Evolutionary conservation across 495 filamentous ascomycete genomes (phyloP).

Genomic region (Aspergillus cavernicola): DNA sequence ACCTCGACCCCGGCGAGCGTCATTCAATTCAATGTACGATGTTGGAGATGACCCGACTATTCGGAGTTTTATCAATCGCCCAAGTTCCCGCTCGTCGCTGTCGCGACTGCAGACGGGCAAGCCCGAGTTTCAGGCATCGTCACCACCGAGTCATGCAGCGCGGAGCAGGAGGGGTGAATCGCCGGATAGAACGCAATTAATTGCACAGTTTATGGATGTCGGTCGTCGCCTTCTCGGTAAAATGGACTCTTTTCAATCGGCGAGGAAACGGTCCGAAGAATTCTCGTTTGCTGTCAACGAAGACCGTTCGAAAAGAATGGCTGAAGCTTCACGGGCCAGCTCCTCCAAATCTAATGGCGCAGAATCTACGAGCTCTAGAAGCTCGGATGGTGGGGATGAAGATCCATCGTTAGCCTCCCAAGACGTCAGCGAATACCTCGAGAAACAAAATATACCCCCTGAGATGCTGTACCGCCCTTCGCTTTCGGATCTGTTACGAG

Average conservation of each 20-base stretch:
- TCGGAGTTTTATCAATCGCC: slow-evolving; percentile 34
- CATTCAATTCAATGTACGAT: slow-evolving; percentile 55
- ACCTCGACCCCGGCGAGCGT: slow-evolving; percentile 48
- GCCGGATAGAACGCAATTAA: slow-evolving; percentile 43
- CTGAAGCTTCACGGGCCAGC: slow-evolving; percentile 17
- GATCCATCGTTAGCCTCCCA: slow-evolving; percentile 18
- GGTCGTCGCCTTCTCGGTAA: slow-evolving; percentile 39
- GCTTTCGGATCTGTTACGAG: slow-evolving; percentile 52
- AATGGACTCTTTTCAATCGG: slow-evolving; percentile 26
- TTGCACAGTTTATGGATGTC: slow-evolving; percentile 44
- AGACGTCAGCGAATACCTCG: slow-evolving; percentile 26
- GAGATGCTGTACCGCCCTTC: slow-evolving; percentile 51
- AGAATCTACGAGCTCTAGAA: slow-evolving; percentile 19
- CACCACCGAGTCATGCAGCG: slow-evolving; percentile 27
- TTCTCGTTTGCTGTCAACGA: slow-evolving; percentile 33
- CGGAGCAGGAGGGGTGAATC: slow-evolving; percentile 18
- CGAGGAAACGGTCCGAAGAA: slow-evolving; percentile 17
- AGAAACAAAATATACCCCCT: slow-evolving; percentile 27
- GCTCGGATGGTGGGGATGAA: slow-evolving; percentile 20
- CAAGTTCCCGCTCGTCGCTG: slow-evolving; percentile 47
- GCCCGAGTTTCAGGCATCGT: slow-evolving; percentile 27
- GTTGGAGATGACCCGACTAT: slow-evolving; percentile 47
- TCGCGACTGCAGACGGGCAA: slow-evolving; percentile 42
- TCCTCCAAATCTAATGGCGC: slow-evolving; percentile 2
- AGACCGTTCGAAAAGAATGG: slow-evolving; percentile 34